A percentile compares a stretch with the other conserved stretches of the same genome.
Conservation (phyloP, 257 asterid genomes). For the Capsicum pubescens region DNA sequence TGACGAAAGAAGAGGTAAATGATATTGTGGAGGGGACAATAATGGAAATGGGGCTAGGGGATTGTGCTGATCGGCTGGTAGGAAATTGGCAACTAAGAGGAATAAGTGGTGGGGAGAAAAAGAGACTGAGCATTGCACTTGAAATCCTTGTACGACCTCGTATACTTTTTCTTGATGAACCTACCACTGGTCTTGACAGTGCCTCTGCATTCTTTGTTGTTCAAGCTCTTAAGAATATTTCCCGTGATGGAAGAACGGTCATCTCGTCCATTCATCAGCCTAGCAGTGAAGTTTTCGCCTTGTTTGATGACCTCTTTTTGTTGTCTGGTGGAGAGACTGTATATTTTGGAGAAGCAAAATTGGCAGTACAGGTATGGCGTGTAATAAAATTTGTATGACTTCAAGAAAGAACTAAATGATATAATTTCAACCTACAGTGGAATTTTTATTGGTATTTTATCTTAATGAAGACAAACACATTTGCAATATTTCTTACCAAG, state of each 20-base stretch:
- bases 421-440: neutral
- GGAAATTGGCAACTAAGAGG: constrained; percentile 96
- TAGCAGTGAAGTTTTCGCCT: constrained; percentile 89
- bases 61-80: constrained; percentile 73
- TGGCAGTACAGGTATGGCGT: constrained; percentile 64
- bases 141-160: constrained; percentile 87
- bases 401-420: neutral
- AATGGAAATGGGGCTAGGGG: constrained; percentile 85
- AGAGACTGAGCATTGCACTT: constrained; percentile 86
- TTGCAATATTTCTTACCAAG: neutral
- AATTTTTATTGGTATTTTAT: neutral
- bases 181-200: constrained; percentile 95
- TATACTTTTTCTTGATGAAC: constrained; percentile 87
- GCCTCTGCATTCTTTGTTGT: constrained; percentile 92
- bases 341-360: constrained; percentile 85
- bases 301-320: constrained; percentile 86
- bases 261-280: constrained; percentile 96
- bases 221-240: constrained; percentile 81
- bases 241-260: constrained; percentile 93
- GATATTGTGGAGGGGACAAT: constrained; percentile 75
- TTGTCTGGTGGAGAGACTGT: constrained; percentile 88
- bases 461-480: neutral
- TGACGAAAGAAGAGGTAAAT: constrained; percentile 53
- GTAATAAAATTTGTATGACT: neutral
- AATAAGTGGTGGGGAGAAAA: constrained; percentile 93